Percentiles rank a stretch among this genome's conserved stretches.
phyloP scores from a whole-genome alignment of 768 basidiomycete species.

The Phaeotremella skinneri region DNA sequence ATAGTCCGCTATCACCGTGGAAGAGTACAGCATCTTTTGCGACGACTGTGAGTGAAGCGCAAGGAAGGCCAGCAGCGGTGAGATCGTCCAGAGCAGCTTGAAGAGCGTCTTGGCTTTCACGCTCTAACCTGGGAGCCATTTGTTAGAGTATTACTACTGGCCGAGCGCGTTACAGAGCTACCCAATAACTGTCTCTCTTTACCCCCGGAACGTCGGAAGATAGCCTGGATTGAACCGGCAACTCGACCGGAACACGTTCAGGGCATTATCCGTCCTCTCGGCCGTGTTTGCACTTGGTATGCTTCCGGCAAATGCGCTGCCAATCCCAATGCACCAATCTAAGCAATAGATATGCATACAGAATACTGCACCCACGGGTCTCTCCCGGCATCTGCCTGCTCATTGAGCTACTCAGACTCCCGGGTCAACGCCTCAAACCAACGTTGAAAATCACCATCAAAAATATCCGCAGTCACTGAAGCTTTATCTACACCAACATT shows the following conservation, averaged over 20 bases:
- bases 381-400: no score
- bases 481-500: neutral
- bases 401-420: neutral
- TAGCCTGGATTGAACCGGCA: no score
- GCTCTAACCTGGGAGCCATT: neutral
- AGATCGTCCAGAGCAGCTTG: slow-evolving; percentile 20
- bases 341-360: no score
- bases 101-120: neutral
- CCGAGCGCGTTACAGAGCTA: no score
- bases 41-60: slow-evolving; percentile 24
- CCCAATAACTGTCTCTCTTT: no score
- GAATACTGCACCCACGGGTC: no score
- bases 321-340: no score
- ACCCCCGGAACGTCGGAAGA: no score
- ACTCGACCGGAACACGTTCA: no score
- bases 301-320: no score
- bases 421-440: neutral
- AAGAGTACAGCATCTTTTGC: slow-evolving; percentile 25
- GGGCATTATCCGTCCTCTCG: no score
- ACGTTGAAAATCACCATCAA: neutral
- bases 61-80: slow-evolving; percentile 19
- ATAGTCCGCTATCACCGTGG: slow-evolving; percentile 17
- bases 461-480: neutral
- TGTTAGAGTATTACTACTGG: neutral
- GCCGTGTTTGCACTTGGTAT: no score